These are phyloP conservation scores for Tubosaeta brunneosetosa DNA, from an alignment of 768 basidiomycete genomes.

Conservation along the genomic window DNA sequence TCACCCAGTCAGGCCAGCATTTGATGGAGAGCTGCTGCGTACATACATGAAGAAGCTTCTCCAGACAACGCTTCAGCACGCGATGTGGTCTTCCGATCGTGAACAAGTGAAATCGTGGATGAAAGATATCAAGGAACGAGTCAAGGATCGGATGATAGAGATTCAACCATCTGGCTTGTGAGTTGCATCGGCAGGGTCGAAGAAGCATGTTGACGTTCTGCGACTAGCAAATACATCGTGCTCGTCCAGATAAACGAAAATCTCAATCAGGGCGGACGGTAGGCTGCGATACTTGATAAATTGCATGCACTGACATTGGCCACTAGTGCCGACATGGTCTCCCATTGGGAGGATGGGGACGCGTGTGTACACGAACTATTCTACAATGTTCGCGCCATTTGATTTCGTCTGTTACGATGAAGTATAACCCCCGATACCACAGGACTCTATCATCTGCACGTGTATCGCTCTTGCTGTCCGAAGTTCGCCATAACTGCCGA, in stretches of 20 bases:
- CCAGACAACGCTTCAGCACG: constrained; percentile 59
- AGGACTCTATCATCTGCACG: constrained; percentile 72
- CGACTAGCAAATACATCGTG: constrained; percentile 76
- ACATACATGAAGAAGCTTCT: constrained; percentile 81
- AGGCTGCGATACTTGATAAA: constrained; percentile 20
- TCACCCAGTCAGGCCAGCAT: constrained; percentile 44
- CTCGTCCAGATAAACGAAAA: constrained; percentile 84
- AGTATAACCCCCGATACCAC: constrained; percentile 12
- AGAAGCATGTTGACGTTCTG: constrained; percentile 13
- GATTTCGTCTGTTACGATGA: constrained; percentile 5
- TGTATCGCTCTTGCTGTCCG: constrained; percentile 61
- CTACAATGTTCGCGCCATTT: constrained; percentile 55
- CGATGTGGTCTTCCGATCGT: constrained; percentile 64
- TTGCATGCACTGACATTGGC: constrained; percentile 5
- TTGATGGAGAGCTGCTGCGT: constrained; percentile 70
- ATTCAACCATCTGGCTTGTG: constrained; percentile 81
- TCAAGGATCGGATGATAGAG: constrained; percentile 83
- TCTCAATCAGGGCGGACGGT: constrained; percentile 81
- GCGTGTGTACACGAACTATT: constrained; percentile 73
- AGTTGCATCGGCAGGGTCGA: constrained; percentile 31
- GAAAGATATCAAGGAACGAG: constrained; percentile 77
- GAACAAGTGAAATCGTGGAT: constrained; percentile 73
- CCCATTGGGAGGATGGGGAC: constrained; percentile 88
- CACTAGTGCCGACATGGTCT: constrained; percentile 69
- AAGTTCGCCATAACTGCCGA: constrained; percentile 32